Evolutionary conservation across 1,139 yeast species (phyloP).

Genomic region (Sugiyamaella sp.): DNA sequence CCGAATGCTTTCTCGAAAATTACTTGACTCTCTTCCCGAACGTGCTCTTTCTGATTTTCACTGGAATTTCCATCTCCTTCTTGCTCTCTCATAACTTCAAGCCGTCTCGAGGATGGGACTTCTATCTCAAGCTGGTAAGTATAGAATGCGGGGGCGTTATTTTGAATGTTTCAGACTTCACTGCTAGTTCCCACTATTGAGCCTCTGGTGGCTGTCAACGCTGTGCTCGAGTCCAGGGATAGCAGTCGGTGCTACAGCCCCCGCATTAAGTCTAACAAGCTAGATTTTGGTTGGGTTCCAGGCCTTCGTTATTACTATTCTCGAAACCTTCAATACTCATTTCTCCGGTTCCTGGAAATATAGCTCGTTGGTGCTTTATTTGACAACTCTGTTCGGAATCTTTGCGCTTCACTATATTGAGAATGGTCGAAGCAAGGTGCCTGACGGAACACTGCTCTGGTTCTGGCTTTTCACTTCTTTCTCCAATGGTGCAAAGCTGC

Average conservation of each 20-base stretch:
- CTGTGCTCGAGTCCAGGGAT: no score
- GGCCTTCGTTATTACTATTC: neutral
- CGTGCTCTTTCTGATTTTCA: constrained; percentile 5
- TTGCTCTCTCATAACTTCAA: neutral
- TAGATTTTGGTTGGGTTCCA: constrained; percentile 14
- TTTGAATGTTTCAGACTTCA: no score
- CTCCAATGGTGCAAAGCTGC: constrained; percentile 50
- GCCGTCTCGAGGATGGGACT: constrained; percentile 22
- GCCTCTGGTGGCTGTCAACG: no score
- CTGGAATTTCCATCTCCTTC: constrained; percentile 12
- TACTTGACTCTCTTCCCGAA: constrained; percentile 19
- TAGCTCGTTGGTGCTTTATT: constrained; percentile 2
- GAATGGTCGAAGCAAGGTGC: constrained; percentile 61
- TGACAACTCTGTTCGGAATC: constrained; percentile 45
- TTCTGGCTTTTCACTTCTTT: constrained; percentile 68
- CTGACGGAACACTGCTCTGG: constrained; percentile 66
- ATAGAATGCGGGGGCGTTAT: neutral
- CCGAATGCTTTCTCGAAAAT: constrained; percentile 25
- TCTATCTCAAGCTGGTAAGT: constrained; percentile 19
- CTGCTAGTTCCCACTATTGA: no score
- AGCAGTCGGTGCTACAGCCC: neutral
- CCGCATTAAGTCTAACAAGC: constrained; percentile 2
- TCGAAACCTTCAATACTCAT: constrained; percentile 1
- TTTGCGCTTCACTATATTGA: constrained; percentile 67
- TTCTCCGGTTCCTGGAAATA: constrained; percentile 6